Percentiles rank a stretch among this genome's conserved stretches.
phyloP scores from a whole-genome alignment of 2,329 filamentous ascomycete genomes.

The Calonectria crousiana region DNA sequence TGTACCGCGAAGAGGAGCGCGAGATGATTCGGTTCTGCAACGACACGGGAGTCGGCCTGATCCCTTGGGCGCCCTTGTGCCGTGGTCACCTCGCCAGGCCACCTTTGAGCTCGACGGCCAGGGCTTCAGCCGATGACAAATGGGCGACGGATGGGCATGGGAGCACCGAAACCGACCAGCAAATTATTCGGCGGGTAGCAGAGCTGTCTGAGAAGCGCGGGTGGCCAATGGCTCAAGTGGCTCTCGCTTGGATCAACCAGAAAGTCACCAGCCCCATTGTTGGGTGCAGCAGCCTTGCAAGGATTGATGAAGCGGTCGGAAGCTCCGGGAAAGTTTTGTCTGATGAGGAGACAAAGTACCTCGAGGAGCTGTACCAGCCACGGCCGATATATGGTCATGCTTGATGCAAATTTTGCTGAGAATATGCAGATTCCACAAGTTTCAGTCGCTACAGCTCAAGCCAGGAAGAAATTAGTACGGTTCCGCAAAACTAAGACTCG shows the following conservation, averaged over 20 bases:
- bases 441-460: neutral
- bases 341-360: neutral
- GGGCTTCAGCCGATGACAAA: neutral
- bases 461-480: neutral
- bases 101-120: neutral
- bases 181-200: conserved; percentile 51
- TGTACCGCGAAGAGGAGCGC: conserved; percentile 70
- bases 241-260: conserved; percentile 72
- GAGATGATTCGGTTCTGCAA: conserved; percentile 59
- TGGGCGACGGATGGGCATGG: neutral
- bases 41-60: conserved; percentile 41
- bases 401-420: neutral
- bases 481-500: neutral
- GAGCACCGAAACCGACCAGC: neutral
- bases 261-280: conserved; percentile 69
- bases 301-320: conserved; percentile 64
- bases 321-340: neutral
- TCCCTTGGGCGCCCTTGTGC: conserved; percentile 36
- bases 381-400: neutral
- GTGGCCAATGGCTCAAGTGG: conserved; percentile 73
- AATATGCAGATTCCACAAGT: no score
- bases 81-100: neutral
- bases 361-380: neutral
- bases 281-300: conserved; percentile 67
- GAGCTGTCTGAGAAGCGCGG: conserved; percentile 68